Base-by-base conservation (phyloP, 805 yeast species). In the Lachancea kluyveri region DNA sequence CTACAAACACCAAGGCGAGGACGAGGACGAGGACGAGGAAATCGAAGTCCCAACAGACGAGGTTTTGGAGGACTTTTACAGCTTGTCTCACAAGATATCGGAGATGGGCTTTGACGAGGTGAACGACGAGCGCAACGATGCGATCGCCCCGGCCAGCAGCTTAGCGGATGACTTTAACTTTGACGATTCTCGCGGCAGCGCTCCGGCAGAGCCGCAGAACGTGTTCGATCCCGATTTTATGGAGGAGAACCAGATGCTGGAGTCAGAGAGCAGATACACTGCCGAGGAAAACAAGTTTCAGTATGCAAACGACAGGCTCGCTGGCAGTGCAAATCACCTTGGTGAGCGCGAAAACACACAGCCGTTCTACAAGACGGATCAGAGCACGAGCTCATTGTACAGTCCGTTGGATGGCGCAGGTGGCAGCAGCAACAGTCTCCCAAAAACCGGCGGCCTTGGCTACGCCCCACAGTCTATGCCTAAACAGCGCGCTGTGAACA, bases 161-260 rank as follows among this genome's bases (percentile, higher is more conserved):
- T n/a, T n/a, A n/a, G n/a, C n/a, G n/a, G 49, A 47, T 17, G 55
- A 33, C 12, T 37, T 35, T 22, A 18, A 39, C 16, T 35, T 39
- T 22, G 37, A 27, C 12, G 30, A 17, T 6, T 26, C 24, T 17
- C 11, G 11, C 6, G 26, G 48, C 6, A 26, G 19, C 17, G 16
- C 43, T 16, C 39, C 50, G 17, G 49, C 51, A 15, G 37, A 30
- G 6, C n/a, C n/a, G n/a, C 46, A 24, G 4, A 49, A 56, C 34
- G 54, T 54, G 4, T 52, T 52, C 34, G 55, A 52, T 30, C 54
- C 58, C 9, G 55, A 49, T 34, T 55, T 42, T 33, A 35, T 43
- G 32, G 60, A 51, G 33, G 51, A 54, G 27, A 43, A 45, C 17
- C 52, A 53, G 21, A 42, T 51, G 45, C 35, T 45, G 10, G 56